Evolutionary conservation across 257 asterid species (phyloP).

Genomic region (Penstemon barbatus): DNA sequence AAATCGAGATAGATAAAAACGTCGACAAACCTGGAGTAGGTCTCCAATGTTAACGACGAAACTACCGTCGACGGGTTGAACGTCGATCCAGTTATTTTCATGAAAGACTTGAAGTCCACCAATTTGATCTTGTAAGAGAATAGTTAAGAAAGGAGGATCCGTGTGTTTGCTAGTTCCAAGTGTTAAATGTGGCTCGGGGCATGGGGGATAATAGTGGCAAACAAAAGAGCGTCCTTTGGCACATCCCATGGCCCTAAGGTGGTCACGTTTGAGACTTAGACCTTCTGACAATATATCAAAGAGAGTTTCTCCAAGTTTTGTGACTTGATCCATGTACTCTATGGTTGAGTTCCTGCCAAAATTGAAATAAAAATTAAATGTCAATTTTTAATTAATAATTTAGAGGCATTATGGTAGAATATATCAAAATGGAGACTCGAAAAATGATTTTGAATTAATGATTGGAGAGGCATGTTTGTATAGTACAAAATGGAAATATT

Average conservation of each 20-base stretch:
- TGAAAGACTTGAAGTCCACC: constrained; percentile 12
- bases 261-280: background rate
- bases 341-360: background rate
- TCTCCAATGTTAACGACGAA: constrained; percentile 12
- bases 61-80: background rate
- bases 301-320: background rate
- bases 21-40: background rate
- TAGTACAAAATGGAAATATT: no score
- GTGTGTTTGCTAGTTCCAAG: constrained; percentile 1
- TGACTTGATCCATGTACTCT: constrained; percentile 1
- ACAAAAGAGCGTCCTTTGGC: background rate
- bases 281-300: constrained; percentile 6
- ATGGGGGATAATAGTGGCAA: constrained; percentile 5
- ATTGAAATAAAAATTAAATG: no score
- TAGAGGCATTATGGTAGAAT: no score
- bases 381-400: no score
- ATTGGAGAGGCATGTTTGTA: no score
- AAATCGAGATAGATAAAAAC: no score
- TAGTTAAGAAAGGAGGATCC: background rate
- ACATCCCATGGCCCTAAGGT: background rate
- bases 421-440: no score
- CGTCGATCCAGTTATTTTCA: background rate
- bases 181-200: constrained; percentile 15
- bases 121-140: constrained; percentile 8
- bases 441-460: no score